These are phyloP conservation scores for Neophaeococcomyces aloes DNA, from an alignment of 2,329 filamentous ascomycete genomes.

Conservation along the genomic window DNA sequence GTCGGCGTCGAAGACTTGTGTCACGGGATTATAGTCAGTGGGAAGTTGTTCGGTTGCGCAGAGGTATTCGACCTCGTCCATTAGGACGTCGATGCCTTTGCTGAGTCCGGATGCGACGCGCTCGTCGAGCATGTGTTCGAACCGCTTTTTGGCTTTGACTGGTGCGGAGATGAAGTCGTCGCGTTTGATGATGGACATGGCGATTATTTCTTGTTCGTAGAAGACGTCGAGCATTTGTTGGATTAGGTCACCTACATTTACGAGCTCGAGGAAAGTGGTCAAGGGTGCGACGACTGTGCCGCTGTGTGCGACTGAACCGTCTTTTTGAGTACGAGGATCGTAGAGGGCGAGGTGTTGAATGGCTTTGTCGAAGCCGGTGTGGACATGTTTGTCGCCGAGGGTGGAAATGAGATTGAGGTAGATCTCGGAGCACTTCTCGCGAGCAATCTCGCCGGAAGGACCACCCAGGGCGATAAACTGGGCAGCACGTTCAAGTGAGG, in stretches of 20 bases:
- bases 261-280: constrained; percentile 90
- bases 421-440: constrained; percentile 78
- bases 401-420: constrained; percentile 78
- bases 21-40: constrained; percentile 75
- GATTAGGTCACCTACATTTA: constrained; percentile 95
- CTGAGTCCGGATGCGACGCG: constrained; percentile 90
- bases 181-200: constrained; percentile 70
- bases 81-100: constrained; percentile 94
- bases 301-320: constrained; percentile 51
- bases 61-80: constrained; percentile 95
- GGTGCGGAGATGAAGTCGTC: constrained; percentile 92
- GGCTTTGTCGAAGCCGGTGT: constrained; percentile 85
- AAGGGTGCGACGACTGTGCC: constrained; percentile 59
- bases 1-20: constrained; percentile 15
- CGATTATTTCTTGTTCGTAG: constrained; percentile 86
- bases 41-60: constrained; percentile 77
- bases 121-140: constrained; percentile 97
- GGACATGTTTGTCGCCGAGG: constrained; percentile 76
- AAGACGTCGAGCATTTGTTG: constrained; percentile 99
- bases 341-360: constrained; percentile 85
- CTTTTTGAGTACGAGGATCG: constrained; percentile 66
- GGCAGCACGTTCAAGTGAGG: constrained; percentile 73
- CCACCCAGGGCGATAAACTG: constrained; percentile 72
- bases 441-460: constrained; percentile 69
- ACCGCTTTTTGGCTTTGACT: constrained; percentile 91